Evolutionary conservation across 1,284 basidiomycete genomes (phyloP).

Genomic region (Gymnopus androsaceus): DNA sequence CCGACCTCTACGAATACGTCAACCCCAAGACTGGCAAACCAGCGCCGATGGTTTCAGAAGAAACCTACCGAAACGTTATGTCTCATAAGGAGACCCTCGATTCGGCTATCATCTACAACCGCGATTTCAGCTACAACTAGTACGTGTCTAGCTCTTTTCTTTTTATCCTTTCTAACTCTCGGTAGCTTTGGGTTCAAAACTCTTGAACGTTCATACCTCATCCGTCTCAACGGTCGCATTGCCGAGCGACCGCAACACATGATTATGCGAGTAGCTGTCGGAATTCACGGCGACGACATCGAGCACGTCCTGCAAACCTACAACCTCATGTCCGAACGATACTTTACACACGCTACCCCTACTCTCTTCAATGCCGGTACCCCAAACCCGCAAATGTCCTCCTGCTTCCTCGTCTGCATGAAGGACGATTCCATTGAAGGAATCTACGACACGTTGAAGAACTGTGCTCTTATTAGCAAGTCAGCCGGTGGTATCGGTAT

Average conservation of each 20-base stretch:
- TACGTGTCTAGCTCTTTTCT: constrained; percentile 29
- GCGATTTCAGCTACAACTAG: constrained; percentile 98
- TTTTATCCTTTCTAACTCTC: not conserved
- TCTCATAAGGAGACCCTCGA: constrained; percentile 86
- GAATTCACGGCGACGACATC: constrained; percentile 91
- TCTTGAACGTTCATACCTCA: constrained; percentile 95
- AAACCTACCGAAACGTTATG: constrained; percentile 84
- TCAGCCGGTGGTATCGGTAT: constrained; percentile 98
- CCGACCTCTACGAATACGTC: constrained; percentile 89
- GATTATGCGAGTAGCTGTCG: constrained; percentile 99
- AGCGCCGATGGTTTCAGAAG: constrained; percentile 91
- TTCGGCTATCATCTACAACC: constrained; percentile 96
- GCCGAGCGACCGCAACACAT: constrained; percentile 99
- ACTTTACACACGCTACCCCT: constrained; percentile 98
- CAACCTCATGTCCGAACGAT: constrained; percentile 93
- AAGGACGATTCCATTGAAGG: constrained; percentile 99
- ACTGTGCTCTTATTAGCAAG: constrained; percentile 99
- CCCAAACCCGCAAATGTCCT: constrained; percentile 92
- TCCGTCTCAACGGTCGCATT: constrained; percentile 92
- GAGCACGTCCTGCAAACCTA: constrained; percentile 92
- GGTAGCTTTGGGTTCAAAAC: constrained; percentile 98
- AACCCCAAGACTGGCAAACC: constrained; percentile 93
- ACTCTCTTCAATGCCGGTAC: constrained; percentile 99
- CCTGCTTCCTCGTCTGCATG: constrained; percentile 98
- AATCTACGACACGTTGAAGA: constrained; percentile 98